These are phyloP conservation scores for Cystoisospora suis DNA, from an alignment of 169 alveolate species.

Conservation along the genomic window DNA sequence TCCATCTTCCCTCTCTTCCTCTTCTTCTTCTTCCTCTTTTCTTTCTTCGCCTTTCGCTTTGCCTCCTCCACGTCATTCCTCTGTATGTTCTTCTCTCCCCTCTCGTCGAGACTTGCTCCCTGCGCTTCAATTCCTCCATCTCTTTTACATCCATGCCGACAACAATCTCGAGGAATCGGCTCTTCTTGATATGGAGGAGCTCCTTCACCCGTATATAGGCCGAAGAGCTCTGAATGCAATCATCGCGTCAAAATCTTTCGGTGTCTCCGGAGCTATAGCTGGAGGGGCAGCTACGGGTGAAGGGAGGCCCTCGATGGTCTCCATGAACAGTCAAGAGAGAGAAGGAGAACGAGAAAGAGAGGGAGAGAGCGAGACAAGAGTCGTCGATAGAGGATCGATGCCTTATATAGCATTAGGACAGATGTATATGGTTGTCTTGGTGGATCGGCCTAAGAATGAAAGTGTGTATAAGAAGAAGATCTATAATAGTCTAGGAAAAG, in stretches of 20 bases:
- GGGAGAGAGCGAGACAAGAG: conserved; percentile 32
- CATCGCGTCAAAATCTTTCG: not conserved
- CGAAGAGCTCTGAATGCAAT: conserved; percentile 9
- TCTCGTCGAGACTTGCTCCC: conserved; percentile 26
- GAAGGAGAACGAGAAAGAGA: no score
- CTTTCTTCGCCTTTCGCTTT: not conserved
- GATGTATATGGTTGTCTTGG: conserved; percentile 70
- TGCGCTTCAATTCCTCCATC: conserved; percentile 68
- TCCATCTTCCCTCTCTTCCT: not conserved
- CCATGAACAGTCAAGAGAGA: no score
- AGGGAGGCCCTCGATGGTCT: no score
- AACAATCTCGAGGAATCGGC: conserved; percentile 75
- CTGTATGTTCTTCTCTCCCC: conserved; percentile 51
- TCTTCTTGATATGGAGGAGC: conserved; percentile 71
- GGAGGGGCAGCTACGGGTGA: conserved; percentile 34
- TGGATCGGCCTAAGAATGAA: conserved; percentile 67
- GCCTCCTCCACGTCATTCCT: not conserved
- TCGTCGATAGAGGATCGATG: conserved; percentile 31
- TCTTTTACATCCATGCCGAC: conserved; percentile 76
- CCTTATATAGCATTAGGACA: conserved; percentile 65
- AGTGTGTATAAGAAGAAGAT: not conserved
- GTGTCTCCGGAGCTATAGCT: conserved; percentile 27
- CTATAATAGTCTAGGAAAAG: conserved; percentile 33
- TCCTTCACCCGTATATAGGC: conserved; percentile 69
- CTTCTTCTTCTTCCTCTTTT: not conserved